Evolutionary conservation across 257 asterid species (phyloP), one percentile per base, ranked within the genome.

Genomic region (Solanum clarkiae): DNA sequence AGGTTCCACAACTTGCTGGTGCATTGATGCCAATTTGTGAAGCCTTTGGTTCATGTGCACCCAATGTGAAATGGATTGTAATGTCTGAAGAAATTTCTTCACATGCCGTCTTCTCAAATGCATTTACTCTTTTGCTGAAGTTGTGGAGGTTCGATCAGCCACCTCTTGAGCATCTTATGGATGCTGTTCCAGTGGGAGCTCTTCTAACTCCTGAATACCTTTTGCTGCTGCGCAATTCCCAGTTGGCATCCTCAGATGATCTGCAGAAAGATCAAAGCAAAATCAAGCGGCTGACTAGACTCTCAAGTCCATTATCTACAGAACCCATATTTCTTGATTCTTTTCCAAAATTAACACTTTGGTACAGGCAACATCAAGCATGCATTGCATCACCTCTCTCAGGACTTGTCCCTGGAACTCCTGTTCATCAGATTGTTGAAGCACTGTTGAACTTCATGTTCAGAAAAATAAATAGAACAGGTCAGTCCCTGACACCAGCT

Each of bases 1-100:
- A 97, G 99, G 93, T 94, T 88, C 99, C 99, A 82, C 97, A 95
- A 86, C 99, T 97, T 91, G 98, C 94, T 32, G 99, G 96, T 87
- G 94, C 98, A 72, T 88, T 97, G 91, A 94, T 97, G 98, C 97
- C 98, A 86, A 93, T 97, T 84, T 97, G 99, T 90, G 99, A 97
- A 92, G 94, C 87, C 70, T 97, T 97, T 44, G 99, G 99, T 88
- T 93, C 98, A 26, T 94, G 94, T 91, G 93, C 98, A 85, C 96
- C 96, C 86, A 92, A 87, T 87, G 89, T 91, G 88, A 89, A 94
- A n/a, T 94, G 98, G 98, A 91, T 88, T 84, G 93, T 95, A 69
- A 81, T 86, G 55, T 91, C 96, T 90, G 98, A 93, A 89, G 95
- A 93, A 83, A 88, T 97, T 75, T 88, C 97, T 83, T 88, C 98